A percentile compares a stretch with the other conserved stretches of the same genome.
Evolutionary conservation across 139 green algal genomes (phyloP).

Genomic region (Picocystis salinarum): DNA sequence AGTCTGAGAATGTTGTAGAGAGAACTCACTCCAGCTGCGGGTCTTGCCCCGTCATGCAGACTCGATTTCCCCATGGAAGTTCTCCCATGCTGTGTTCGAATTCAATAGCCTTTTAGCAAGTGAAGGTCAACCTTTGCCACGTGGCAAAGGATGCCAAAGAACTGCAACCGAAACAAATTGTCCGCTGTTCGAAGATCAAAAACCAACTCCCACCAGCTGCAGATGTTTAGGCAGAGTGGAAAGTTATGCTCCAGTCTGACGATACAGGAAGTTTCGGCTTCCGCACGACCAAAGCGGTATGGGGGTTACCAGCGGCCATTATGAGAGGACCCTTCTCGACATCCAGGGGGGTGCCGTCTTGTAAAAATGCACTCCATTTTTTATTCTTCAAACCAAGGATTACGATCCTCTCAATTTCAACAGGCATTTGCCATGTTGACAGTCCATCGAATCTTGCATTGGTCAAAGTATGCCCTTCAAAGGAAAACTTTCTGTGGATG

Average conservation of each 20-base stretch:
- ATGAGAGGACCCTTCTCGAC: conserved; percentile 13
- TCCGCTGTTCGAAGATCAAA: too few species aligned
- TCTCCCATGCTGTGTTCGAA: too few species aligned
- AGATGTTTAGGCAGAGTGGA: too few species aligned
- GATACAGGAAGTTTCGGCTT: conserved; percentile 22
- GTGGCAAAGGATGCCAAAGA: too few species aligned
- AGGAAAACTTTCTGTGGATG: conserved; percentile 9
- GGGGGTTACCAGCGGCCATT: conserved; percentile 5
- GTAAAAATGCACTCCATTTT: conserved; percentile 2
- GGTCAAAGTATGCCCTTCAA: conserved; percentile 13
- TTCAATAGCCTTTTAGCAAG: too few species aligned
- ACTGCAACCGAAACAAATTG: too few species aligned
- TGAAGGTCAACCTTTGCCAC: too few species aligned
- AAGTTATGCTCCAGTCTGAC: conserved; percentile 26
- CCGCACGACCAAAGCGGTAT: conserved; percentile 23
- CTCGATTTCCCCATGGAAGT: too few species aligned
- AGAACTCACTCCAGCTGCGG: too few species aligned
- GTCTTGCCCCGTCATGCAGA: too few species aligned
- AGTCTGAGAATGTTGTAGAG: too few species aligned
- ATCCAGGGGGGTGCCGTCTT: conserved; percentile 8
- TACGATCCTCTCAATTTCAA: conserved; percentile 22
- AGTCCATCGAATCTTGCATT: neutral
- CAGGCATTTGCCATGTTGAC: neutral
- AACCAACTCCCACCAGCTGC: too few species aligned
- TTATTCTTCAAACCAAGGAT: conserved; percentile 21